phyloP scores from a whole-genome alignment of 2,329 filamentous ascomycete genomes.

The Zasmidium cellare region DNA sequence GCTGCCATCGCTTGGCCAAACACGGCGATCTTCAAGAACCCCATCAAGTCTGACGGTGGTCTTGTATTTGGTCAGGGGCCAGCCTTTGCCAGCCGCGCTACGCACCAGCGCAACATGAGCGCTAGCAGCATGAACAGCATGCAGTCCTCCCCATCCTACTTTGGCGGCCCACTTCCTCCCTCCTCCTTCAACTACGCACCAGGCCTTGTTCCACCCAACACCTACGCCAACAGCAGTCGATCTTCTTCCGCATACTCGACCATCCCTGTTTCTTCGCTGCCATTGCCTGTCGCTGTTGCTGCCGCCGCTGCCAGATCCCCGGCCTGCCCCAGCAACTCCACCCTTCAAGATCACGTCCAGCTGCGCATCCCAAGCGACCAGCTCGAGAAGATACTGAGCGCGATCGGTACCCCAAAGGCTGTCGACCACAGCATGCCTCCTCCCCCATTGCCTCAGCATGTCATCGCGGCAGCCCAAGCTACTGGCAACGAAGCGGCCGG shows the following conservation, averaged over 20 bases:
- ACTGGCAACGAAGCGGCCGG: constrained; percentile 3
- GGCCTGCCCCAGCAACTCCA: constrained; percentile 1
- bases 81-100: constrained; percentile 50
- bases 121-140: constrained; percentile 5
- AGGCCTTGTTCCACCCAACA: not conserved
- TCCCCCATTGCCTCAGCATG: constrained; percentile 27
- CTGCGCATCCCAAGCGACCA: constrained; percentile 32
- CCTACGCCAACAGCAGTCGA: constrained; percentile 13
- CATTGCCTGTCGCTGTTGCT: constrained; percentile 7
- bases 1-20: constrained; percentile 81
- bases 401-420: constrained; percentile 13
- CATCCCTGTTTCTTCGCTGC: constrained; percentile 15
- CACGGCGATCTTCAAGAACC: constrained; percentile 48
- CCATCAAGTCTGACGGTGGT: not conserved
- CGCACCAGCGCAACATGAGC: constrained; percentile 8
- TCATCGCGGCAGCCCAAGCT: constrained; percentile 2
- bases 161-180: not conserved
- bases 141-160: constrained; percentile 2
- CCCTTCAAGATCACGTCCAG: constrained; percentile 6
- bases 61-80: not conserved
- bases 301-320: not conserved
- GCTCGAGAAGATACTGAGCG: constrained; percentile 27
- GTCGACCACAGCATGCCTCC: constrained; percentile 23
- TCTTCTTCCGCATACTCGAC: constrained; percentile 26
- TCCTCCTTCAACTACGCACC: not conserved